Evolutionary conservation across 129 eudicot species (phyloP), one percentile per base, ranked within the genome.

Genomic region (Flaveria sonorensis): DNA sequence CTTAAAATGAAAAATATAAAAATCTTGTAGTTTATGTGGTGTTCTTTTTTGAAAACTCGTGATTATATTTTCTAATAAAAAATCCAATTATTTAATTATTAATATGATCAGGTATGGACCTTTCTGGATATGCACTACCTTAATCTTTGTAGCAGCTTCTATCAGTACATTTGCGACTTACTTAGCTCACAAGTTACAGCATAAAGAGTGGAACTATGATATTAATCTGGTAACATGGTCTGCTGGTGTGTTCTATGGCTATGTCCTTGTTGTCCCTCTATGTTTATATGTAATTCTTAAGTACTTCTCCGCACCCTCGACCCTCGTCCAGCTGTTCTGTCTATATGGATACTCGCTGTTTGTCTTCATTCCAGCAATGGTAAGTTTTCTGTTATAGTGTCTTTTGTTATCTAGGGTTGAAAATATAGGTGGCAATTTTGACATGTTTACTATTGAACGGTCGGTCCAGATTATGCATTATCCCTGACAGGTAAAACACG

Each of bases 281-380:
- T 80, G 85, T 78, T 86, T 95, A 81, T 95, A 86, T 75, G 47
- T 95, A 24, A 83, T 95, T 79, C 96, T 95, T 80, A 95, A 95
- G 81, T 95, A 95, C 89, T 91, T 91, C 91, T 95, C 99, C 57
- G 99, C 93, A 53, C 99, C 99, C 74, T 86, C 99, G 14, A 96
- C 97, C 73, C 81, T 95, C 30, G 96, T 84, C 59, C 99, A 95
- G 84, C 94, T 95, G 9, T 86, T 95, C 28, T 95, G 97, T 77
- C 90, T 95, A 19, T 95, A 95, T 19, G 99, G 99, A 59, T 95
- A 95, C 82, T 95, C 99, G 46, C 85, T 91, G 30, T 91, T 95
- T 63, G 61, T 95, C 85, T 95, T 95, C 90, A 91, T 95, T 60
- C 99, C 99, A 32, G 96, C 99, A 39, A 66, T 95, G 97, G 99